Conservation (phyloP, 202 grass and related monocot genomes). For the Eragrostis tef region DNA sequence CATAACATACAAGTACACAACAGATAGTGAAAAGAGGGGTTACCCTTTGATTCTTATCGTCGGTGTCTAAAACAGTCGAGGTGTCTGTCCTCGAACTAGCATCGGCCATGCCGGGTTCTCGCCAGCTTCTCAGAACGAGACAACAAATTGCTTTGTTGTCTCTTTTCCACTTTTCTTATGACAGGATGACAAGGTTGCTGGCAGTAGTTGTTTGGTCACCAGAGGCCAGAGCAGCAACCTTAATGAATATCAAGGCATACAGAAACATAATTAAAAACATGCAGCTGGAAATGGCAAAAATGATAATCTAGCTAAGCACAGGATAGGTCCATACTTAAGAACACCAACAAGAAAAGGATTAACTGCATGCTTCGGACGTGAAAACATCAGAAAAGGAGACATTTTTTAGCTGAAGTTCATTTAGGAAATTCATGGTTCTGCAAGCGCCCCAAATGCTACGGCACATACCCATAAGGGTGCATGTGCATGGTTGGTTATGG, state of each 20-base stretch:
- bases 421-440: conserved; percentile 24
- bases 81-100: conserved; percentile 73
- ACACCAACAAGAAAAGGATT: conserved; percentile 20
- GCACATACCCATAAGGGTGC: not conserved
- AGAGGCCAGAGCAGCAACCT: conserved; percentile 24
- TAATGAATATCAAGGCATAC: conserved; percentile 36
- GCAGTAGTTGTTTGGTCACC: conserved; percentile 36
- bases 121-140: conserved; percentile 56
- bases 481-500: not conserved
- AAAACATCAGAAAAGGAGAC: conserved; percentile 8
- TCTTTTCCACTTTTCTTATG: conserved; percentile 50
- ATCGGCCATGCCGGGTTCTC: conserved; percentile 63
- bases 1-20: not conserved
- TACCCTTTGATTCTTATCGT: conserved; percentile 78
- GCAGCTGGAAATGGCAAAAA: conserved; percentile 34
- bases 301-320: not conserved
- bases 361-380: conserved; percentile 6
- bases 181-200: conserved; percentile 10
- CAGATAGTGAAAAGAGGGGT: not conserved
- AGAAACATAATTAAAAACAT: conserved; percentile 22
- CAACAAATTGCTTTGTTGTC: conserved; percentile 61
- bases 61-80: conserved; percentile 65
- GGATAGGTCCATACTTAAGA: conserved; percentile 25
- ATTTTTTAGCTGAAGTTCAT: conserved; percentile 25
- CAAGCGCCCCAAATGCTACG: conserved; percentile 16